Percentiles rank a stretch among this genome's conserved stretches.
Evolutionary conservation across 2,329 filamentous ascomycete species (phyloP).

Genomic region (Aureobasidium mangrovei): DNA sequence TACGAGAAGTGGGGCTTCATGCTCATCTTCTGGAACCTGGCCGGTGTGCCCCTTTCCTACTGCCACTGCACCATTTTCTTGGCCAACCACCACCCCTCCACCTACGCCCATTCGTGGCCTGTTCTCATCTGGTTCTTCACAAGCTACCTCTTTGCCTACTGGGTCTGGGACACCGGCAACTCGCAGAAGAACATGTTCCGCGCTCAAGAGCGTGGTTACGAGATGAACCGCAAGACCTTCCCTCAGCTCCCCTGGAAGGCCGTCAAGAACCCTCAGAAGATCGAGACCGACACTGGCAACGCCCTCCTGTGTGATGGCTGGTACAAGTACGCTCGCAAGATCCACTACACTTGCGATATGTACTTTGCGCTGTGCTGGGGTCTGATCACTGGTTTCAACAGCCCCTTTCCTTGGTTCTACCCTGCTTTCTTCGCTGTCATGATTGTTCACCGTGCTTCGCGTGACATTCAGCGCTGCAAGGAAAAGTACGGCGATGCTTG

Average conservation of each 20-base stretch:
- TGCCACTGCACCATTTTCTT: constrained; percentile 90
- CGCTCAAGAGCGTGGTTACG: constrained; percentile 63
- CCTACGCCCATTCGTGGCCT: constrained; percentile 67
- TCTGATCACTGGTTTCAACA: constrained; percentile 69
- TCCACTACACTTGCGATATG: constrained; percentile 69
- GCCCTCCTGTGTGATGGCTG: constrained; percentile 77
- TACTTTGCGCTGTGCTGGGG: constrained; percentile 74
- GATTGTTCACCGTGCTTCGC: constrained; percentile 68
- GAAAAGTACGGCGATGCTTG: constrained; percentile 75
- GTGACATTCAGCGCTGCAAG: constrained; percentile 68
- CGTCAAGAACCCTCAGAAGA: constrained; percentile 69
- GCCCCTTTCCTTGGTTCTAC: constrained; percentile 85
- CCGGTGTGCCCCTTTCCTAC: constrained; percentile 82
- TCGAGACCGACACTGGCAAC: constrained; percentile 63
- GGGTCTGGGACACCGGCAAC: constrained; percentile 54
- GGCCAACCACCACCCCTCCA: constrained; percentile 69
- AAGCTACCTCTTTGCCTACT: constrained; percentile 14
- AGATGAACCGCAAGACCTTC: constrained; percentile 67
- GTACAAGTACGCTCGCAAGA: constrained; percentile 48
- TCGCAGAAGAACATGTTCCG: constrained; percentile 92
- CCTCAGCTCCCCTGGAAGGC: constrained; percentile 86
- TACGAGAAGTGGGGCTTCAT: constrained; percentile 97
- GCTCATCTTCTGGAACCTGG: constrained; percentile 96
- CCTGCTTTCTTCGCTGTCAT: constrained; percentile 70
- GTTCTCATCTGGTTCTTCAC: constrained; percentile 22